phyloP scores from a whole-genome alignment of 75 land plant species.

The Pinus albicaulis region DNA sequence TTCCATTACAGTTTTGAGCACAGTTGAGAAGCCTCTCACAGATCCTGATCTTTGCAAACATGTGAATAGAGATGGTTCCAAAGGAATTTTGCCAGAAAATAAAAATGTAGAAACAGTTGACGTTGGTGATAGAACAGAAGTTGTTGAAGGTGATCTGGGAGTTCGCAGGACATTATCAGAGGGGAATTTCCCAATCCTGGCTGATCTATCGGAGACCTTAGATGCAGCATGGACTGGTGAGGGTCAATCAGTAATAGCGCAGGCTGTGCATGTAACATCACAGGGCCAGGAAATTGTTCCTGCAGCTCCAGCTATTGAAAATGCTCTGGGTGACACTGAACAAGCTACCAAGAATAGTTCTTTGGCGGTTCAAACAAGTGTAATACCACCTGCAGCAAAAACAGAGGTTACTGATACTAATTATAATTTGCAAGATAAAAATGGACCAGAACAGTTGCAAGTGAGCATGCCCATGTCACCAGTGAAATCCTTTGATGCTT shows the following conservation, averaged over 20 bases:
- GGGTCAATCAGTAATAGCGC: conserved; percentile 19
- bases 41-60: background rate
- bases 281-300: conserved; percentile 24
- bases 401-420: conserved; percentile 10
- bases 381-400: conserved; percentile 5
- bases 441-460: conserved; percentile 1
- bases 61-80: background rate
- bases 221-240: conserved; percentile 51
- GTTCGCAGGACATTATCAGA: conserved; percentile 53
- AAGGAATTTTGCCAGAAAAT: background rate
- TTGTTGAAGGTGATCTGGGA: conserved; percentile 21
- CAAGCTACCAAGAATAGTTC: conserved; percentile 7
- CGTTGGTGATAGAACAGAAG: conserved; percentile 9
- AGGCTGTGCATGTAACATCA: conserved; percentile 16
- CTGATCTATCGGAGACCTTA: conserved; percentile 32
- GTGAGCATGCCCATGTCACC: conserved; percentile 12
- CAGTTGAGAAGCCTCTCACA: background rate
- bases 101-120: background rate
- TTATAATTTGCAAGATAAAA: conserved; percentile 10
- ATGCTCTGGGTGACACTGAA: background rate
- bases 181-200: conserved; percentile 35
- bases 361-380: background rate
- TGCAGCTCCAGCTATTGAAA: conserved; percentile 13
- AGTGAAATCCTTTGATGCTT: conserved; percentile 17
- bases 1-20: background rate